A percentile compares a stretch with the other conserved stretches of the same genome.
Conservation (phyloP, 805 yeast species). For the Ogataea neopini region DNA sequence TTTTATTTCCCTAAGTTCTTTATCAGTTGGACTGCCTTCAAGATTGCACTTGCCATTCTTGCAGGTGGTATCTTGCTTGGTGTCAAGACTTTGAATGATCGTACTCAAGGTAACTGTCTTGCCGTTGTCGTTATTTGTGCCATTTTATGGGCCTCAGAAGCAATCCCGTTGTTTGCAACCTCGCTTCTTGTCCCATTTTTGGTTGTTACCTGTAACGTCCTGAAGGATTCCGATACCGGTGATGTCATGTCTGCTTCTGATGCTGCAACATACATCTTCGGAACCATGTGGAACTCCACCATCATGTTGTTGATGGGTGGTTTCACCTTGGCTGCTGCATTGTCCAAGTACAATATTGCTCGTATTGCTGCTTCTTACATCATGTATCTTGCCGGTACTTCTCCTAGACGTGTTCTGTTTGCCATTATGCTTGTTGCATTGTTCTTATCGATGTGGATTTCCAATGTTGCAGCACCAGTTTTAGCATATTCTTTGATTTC, state of each 20-base stretch:
- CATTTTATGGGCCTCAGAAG: slow-evolving; percentile 53
- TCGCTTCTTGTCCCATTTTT: slow-evolving; percentile 50
- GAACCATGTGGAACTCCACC: slow-evolving; percentile 56
- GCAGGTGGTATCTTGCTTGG: slow-evolving; percentile 56
- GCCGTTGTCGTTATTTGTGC: slow-evolving; percentile 62
- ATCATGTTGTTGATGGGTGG: slow-evolving; percentile 54
- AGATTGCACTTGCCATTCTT: slow-evolving; percentile 47
- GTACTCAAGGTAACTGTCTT: slow-evolving; percentile 61
- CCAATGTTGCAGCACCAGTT: slow-evolving; percentile 58
- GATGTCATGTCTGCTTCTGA: slow-evolving; percentile 43
- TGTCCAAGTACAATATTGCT: slow-evolving; percentile 55
- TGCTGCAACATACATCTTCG: slow-evolving; percentile 46
- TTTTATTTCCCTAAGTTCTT: slow-evolving; percentile 49
- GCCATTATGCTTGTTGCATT: slow-evolving; percentile 53
- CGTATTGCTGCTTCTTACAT: slow-evolving; percentile 51
- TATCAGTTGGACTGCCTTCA: slow-evolving; percentile 48
- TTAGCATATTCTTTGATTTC: slow-evolving; percentile 51
- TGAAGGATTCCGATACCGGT: slow-evolving; percentile 48
- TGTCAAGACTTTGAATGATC: slow-evolving; percentile 62
- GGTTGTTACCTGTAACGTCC: slow-evolving; percentile 47
- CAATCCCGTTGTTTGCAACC: slow-evolving; percentile 51
- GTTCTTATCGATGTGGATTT: slow-evolving; percentile 58
- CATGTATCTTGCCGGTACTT: slow-evolving; percentile 50
- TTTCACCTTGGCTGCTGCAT: slow-evolving; percentile 54
- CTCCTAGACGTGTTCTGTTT: slow-evolving; percentile 47